Percentiles rank a stretch among this genome's conserved stretches.
Conservation (phyloP, 495 filamentous ascomycete genomes). For the Penicillium psychrofluorescens region DNA sequence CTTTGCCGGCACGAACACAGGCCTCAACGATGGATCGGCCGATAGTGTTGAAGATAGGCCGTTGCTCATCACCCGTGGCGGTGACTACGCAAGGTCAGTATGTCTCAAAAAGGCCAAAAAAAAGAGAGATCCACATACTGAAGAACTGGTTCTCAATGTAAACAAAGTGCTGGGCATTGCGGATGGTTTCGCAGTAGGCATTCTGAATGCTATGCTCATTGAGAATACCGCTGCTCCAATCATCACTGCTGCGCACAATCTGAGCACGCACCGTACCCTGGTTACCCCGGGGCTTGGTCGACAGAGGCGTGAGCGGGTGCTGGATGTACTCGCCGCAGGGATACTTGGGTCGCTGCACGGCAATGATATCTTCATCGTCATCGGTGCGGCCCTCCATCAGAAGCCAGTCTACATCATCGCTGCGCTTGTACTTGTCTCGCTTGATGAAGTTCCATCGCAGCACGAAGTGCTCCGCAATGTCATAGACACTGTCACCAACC, state of each 20-base stretch:
- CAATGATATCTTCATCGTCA: conserved; percentile 73
- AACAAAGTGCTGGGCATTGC: conserved; percentile 79
- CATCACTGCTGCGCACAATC: conserved; percentile 75
- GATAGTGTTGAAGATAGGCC: conserved; percentile 79
- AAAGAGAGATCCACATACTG: conserved; percentile 33
- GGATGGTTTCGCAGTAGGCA: conserved; percentile 80
- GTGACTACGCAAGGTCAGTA: conserved; percentile 45
- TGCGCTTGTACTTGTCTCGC: conserved; percentile 94
- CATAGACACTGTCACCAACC: conserved; percentile 81
- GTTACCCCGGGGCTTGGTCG: conserved; percentile 40
- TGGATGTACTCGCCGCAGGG: conserved; percentile 80
- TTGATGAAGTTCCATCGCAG: conserved; percentile 96
- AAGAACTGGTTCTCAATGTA: conserved; percentile 99
- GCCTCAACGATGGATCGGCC: conserved; percentile 87
- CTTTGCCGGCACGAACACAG: conserved; percentile 70
- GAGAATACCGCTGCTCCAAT: conserved; percentile 94
- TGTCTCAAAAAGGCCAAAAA: background rate
- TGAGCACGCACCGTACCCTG: conserved; percentile 76
- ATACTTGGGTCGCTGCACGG: conserved; percentile 77
- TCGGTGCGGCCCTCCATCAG: conserved; percentile 71
- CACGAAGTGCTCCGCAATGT: conserved; percentile 95
- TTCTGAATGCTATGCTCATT: conserved; percentile 88
- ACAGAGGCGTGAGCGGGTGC: conserved; percentile 66
- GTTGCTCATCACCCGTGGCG: conserved; percentile 80
- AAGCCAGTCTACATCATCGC: conserved; percentile 73